These are phyloP conservation scores for Rhytidhysteron rufulum DNA, from an alignment of 2,329 filamentous ascomycete genomes.

Conservation along the genomic window DNA sequence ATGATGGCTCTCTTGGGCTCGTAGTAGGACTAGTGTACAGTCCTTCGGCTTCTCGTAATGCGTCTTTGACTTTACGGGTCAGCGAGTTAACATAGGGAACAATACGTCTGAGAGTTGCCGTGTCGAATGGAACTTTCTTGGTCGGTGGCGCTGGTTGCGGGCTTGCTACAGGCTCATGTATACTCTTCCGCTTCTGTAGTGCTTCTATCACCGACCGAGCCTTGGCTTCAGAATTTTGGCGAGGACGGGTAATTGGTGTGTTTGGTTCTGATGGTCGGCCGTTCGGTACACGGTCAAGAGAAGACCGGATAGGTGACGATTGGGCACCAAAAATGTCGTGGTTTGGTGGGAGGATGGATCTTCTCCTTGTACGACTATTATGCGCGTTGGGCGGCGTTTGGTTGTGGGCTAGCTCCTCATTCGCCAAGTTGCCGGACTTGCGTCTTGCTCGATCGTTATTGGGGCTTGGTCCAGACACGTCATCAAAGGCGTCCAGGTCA, in stretches of 20 bases:
- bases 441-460: constrained; percentile 24
- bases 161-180: constrained; percentile 21
- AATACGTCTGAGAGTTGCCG: constrained; percentile 59
- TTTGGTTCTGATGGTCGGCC: constrained; percentile 19
- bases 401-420: constrained; percentile 21
- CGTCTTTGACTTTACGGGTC: constrained; percentile 46
- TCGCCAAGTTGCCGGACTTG: constrained; percentile 24
- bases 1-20: constrained; percentile 34
- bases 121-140: constrained; percentile 64
- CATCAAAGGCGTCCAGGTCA: constrained; percentile 57
- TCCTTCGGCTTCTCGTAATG: constrained; percentile 45
- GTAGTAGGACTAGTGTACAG: constrained; percentile 43
- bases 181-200: constrained; percentile 49
- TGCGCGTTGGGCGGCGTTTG: constrained; percentile 10
- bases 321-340: constrained; percentile 34
- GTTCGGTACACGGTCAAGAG: constrained; percentile 12
- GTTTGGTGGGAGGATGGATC: constrained; percentile 33
- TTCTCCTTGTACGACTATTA: constrained; percentile 22
- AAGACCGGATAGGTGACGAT: constrained; percentile 26
- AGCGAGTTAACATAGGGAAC: constrained; percentile 51
- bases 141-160: constrained; percentile 25
- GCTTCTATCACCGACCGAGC: constrained; percentile 61
- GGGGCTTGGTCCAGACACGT: constrained; percentile 40
- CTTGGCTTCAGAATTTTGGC: constrained; percentile 56
- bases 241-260: constrained; percentile 40